Conservation (phyloP, 2,329 filamentous ascomycete species). For the Fusarium austroafricanum region DNA sequence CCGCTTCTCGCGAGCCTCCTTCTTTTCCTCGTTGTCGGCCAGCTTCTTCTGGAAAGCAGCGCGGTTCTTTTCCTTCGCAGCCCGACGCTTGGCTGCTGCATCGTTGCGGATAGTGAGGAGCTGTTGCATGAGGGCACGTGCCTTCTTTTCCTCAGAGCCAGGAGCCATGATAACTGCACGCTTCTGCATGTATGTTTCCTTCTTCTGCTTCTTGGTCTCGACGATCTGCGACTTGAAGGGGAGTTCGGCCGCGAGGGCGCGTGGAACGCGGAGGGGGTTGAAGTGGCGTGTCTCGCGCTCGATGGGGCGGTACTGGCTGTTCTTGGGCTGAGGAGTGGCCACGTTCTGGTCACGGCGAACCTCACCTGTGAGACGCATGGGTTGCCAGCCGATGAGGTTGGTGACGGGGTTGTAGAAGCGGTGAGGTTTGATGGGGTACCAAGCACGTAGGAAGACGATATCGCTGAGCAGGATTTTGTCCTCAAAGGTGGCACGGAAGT, state of each 20-base stretch:
- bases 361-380: constrained; percentile 94
- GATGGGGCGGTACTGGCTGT: constrained; percentile 83
- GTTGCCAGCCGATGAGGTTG: constrained; percentile 91
- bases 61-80: constrained; percentile 89
- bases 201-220: constrained; percentile 81
- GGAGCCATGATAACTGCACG: constrained; percentile 86
- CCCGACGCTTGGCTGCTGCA: constrained; percentile 83
- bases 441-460: constrained; percentile 94
- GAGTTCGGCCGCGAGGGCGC: constrained; percentile 82
- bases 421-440: constrained; percentile 95
- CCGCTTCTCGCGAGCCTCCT: constrained; percentile 85
- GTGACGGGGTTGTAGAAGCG: constrained; percentile 97
- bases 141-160: constrained; percentile 88
- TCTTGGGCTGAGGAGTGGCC: constrained; percentile 81
- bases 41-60: constrained; percentile 86
- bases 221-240: constrained; percentile 94
- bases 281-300: constrained; percentile 78
- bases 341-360: constrained; percentile 82
- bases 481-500: constrained; percentile 97
- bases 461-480: constrained; percentile 98
- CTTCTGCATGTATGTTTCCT: constrained; percentile 92
- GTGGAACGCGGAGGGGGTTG: constrained; percentile 81
- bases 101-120: constrained; percentile 91
- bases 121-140: constrained; percentile 90
- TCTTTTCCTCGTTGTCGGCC: constrained; percentile 84